Base-by-base conservation (phyloP, 2,329 filamentous ascomycete species). In the Penicillium fuscoglaucum region DNA sequence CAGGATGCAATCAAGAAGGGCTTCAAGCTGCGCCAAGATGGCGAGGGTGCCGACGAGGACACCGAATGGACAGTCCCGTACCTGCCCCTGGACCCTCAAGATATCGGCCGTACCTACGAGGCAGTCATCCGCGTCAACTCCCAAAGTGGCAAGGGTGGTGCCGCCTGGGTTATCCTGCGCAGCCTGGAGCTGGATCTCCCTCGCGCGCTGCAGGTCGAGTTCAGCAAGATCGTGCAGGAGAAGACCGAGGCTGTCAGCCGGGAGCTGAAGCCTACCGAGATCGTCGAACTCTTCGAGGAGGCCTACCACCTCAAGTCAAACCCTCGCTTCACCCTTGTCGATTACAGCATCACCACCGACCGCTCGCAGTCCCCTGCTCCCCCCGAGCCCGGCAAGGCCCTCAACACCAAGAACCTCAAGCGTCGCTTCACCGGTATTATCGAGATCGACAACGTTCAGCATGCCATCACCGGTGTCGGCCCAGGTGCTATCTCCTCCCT, bases 81-180 rank as follows among this genome's bases (percentile, higher is more conserved):
- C 73, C 87, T 98, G 49, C 93, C 93, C 13, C 84, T 98, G 68
- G 93, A 98, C 71, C 93, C 93, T 6, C 84, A 90, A 70, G 93
- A 98, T 71, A 96, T 98, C 64, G 93, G 93, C 51, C 87, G 93
- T 58, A 97, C 88, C n/a, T 98, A 98, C 84, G 93, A 98, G 78
- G 93, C 93, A 59, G 90, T 98, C 72, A 98, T 98, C 73, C 90
- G 93, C 60, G 93, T 98, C 84, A 99, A 98, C 82, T 96, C 91
- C 19, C 93, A 98, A 75, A 91, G 87, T 68, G 93, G 93, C 65
- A 98, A 99, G 80, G 93, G 93, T 61, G 95, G 95, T 68, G 88
- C 91, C 60, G 93, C 93, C 51, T 98, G 91, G 90, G 90, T 98
- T 72, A 93, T 98, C 72, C 87, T 93, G 72, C 88, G 90, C 67